A percentile compares a stretch with the other conserved stretches of the same genome.
phyloP scores from a whole-genome alignment of 192 early-diverging fungal species.

The Dissophora ornata region DNA sequence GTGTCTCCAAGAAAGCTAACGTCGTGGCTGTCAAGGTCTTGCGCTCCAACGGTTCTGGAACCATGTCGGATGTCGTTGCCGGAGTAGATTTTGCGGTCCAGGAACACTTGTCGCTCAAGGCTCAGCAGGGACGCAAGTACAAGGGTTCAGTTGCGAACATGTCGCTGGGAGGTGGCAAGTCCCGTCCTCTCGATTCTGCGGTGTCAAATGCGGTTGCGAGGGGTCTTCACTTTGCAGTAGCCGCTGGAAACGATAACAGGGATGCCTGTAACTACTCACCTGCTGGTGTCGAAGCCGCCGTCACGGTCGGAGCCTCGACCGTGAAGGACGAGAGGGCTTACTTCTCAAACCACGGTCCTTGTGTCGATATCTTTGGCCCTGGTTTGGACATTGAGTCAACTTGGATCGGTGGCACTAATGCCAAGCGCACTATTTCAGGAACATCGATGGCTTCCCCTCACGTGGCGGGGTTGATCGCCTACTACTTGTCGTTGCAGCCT shows the following conservation, averaged over 20 bases:
- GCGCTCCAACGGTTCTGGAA: constrained; percentile 86
- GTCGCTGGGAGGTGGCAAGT: constrained; percentile 89
- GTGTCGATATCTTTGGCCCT: constrained; percentile 97
- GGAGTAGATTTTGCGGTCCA: constrained; percentile 71
- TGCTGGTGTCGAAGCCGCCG: constrained; percentile 69
- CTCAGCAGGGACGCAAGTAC: constrained; percentile 65
- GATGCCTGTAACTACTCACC: constrained; percentile 93
- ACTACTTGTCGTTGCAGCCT: constrained; percentile 66
- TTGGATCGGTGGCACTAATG: constrained; percentile 75
- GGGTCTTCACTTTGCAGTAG: constrained; percentile 93
- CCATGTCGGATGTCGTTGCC: constrained; percentile 70
- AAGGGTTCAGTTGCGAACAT: constrained; percentile 94
- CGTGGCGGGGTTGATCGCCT: constrained; percentile 86
- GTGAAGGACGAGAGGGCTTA: constrained; percentile 84
- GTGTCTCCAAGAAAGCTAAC: constrained; percentile 88
- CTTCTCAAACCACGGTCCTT: constrained; percentile 82
- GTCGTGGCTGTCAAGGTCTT: constrained; percentile 96
- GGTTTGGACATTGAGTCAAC: constrained; percentile 69
- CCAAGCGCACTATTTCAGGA: constrained; percentile 90
- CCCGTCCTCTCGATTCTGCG: constrained; percentile 80
- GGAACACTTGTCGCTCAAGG: constrained; percentile 45
- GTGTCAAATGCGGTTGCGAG: constrained; percentile 78
- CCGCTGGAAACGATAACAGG: constrained; percentile 93
- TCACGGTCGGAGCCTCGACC: constrained; percentile 93
- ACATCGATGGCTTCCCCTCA: constrained; percentile 95